phyloP scores from a whole-genome alignment of 1,284 basidiomycete genomes.

The Naganishia sp. region DNA sequence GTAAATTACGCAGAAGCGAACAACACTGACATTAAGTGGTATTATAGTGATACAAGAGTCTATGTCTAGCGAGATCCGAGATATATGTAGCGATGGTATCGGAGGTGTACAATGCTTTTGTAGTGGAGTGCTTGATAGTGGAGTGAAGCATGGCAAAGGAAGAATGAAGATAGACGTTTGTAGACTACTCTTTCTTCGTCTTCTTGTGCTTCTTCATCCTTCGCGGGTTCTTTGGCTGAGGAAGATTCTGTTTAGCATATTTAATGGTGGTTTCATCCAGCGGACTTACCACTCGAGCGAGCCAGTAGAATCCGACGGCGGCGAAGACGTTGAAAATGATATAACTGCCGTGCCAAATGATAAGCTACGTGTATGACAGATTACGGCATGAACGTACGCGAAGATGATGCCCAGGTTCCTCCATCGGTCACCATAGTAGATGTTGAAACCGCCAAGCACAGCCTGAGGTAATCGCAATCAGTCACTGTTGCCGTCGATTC shows the following conservation, averaged over 20 bases:
- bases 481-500: not conserved
- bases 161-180: no score
- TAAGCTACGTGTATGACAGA: no score
- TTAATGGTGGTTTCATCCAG: no score
- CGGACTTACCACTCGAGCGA: conserved; percentile 42
- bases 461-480: conserved; percentile 32
- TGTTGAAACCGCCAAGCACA: conserved; percentile 63
- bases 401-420: conserved; percentile 64
- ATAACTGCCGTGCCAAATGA: conserved; percentile 50
- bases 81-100: no score
- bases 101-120: no score
- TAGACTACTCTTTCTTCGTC: conserved; percentile 8
- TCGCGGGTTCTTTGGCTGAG: conserved; percentile 19
- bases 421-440: conserved; percentile 58
- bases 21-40: no score
- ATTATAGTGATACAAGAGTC: no score
- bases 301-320: conserved; percentile 49
- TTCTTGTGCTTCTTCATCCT: conserved; percentile 21
- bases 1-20: no score
- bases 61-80: no score
- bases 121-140: no score
- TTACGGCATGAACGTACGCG: conserved; percentile 37
- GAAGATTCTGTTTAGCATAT: not conserved
- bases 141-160: no score
- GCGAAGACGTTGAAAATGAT: conserved; percentile 61